These are phyloP conservation scores for Penicillium subrubescens DNA, from an alignment of 495 filamentous ascomycete genomes.

Conservation along the genomic window DNA sequence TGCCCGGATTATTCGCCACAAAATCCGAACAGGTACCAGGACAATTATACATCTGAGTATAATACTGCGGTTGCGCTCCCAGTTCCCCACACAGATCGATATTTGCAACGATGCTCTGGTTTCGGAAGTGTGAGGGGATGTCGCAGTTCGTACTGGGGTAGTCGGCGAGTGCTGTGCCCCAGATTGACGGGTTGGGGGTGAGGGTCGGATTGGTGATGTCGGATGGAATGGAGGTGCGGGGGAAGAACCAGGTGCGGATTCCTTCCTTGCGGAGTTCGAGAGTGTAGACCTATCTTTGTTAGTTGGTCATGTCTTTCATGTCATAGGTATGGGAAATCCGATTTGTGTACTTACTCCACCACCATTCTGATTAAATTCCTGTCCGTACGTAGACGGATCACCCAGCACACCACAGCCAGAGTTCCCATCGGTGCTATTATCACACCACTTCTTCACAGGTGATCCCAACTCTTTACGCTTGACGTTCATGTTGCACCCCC, in stretches of 20 bases:
- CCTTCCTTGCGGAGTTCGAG: conserved; percentile 37
- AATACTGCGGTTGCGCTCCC: conserved; percentile 30
- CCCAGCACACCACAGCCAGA: conserved; percentile 48
- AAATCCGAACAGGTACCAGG: conserved; percentile 35
- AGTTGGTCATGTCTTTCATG: not conserved
- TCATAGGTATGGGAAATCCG: not conserved
- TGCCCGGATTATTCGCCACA: conserved; percentile 34
- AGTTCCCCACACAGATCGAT: conserved; percentile 42
- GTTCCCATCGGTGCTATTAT: conserved; percentile 40
- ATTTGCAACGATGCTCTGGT: conserved; percentile 46
- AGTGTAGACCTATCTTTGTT: conserved; percentile 29
- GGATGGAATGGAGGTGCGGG: conserved; percentile 28
- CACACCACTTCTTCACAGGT: conserved; percentile 33
- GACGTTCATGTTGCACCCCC: conserved; percentile 48
- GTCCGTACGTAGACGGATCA: conserved; percentile 35
- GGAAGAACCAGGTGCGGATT: conserved; percentile 43
- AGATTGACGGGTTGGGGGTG: conserved; percentile 33
- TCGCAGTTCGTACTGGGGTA: conserved; percentile 46
- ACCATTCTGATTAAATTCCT: conserved; percentile 44
- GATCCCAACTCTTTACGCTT: conserved; percentile 46
- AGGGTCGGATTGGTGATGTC: conserved; percentile 22
- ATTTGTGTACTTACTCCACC: conserved; percentile 40
- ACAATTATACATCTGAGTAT: conserved; percentile 32
- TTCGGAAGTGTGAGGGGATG: conserved; percentile 40
- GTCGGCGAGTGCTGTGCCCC: conserved; percentile 37